phyloP scores from a whole-genome alignment of 2,329 filamentous ascomycete species.

The Corinectria fuckeliana region DNA sequence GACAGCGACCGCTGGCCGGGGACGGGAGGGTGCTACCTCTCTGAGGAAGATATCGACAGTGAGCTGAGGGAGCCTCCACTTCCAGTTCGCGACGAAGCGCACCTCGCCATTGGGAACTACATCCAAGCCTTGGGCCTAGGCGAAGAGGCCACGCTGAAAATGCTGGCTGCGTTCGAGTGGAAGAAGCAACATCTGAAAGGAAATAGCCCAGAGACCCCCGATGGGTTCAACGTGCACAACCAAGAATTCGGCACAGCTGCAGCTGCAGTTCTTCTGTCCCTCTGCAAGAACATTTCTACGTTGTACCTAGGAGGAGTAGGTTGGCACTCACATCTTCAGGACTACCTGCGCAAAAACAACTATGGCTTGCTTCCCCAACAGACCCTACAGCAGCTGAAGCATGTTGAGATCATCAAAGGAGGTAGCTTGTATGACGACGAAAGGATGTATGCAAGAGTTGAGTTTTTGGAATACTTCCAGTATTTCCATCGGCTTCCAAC shows the following conservation, averaged over 20 bases:
- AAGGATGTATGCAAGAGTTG: background rate
- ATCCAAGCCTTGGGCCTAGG: background rate
- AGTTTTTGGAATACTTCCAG: conserved; percentile 10
- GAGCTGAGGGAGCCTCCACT: background rate
- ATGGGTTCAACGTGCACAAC: background rate
- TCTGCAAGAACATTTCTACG: conserved; percentile 5
- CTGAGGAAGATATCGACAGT: background rate
- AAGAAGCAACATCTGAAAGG: background rate
- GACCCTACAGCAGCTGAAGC: background rate
- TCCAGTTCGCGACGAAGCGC: background rate
- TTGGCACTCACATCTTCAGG: background rate
- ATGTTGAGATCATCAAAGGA: background rate
- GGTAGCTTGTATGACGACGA: background rate
- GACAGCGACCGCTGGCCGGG: background rate
- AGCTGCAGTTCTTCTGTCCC: conserved; percentile 7
- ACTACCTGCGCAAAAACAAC: conserved; percentile 18
- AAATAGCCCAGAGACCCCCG: background rate
- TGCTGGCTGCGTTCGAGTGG: conserved; percentile 6
- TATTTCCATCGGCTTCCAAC: conserved; percentile 6
- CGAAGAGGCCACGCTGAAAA: background rate
- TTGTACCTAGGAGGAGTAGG: background rate
- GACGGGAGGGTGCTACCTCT: background rate
- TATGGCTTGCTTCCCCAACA: background rate
- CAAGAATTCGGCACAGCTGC: background rate
- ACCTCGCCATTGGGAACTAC: background rate